Percentiles rank a stretch among this genome's conserved stretches.
These are phyloP conservation scores for Fusarium tricinctum DNA, from an alignment of 2,329 filamentous ascomycete species.

Conservation along the genomic window DNA sequence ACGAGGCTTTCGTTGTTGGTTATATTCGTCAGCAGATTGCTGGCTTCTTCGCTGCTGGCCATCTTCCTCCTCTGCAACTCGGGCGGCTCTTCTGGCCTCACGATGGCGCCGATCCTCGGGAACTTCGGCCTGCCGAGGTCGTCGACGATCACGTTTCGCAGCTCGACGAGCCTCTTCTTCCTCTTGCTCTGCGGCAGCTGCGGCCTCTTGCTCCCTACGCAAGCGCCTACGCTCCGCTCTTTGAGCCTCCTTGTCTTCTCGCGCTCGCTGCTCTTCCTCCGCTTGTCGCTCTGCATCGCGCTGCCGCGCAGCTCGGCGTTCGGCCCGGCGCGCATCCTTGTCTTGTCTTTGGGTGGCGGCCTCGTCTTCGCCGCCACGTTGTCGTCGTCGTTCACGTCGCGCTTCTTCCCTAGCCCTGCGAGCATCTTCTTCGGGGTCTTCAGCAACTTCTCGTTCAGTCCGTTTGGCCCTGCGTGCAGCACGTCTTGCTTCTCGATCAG, in stretches of 20 bases:
- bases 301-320: constrained; percentile 61
- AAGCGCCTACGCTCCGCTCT: constrained; percentile 65
- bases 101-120: constrained; percentile 67
- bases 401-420: constrained; percentile 70
- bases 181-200: constrained; percentile 58
- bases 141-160: constrained; percentile 65
- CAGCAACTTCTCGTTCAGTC: constrained; percentile 62
- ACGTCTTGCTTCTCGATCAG: constrained; percentile 72
- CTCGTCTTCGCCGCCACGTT: constrained; percentile 62
- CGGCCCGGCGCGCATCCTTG: constrained; percentile 69
- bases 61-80: constrained; percentile 56
- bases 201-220: constrained; percentile 64
- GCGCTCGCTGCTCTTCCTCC: constrained; percentile 54
- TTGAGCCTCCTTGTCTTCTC: constrained; percentile 69
- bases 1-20: constrained; percentile 61
- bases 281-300: constrained; percentile 23
- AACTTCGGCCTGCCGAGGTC: constrained; percentile 60
- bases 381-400: constrained; percentile 67
- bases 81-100: constrained; percentile 64
- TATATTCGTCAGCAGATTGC: constrained; percentile 60
- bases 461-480: constrained; percentile 73
- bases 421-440: constrained; percentile 71
- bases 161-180: constrained; percentile 62
- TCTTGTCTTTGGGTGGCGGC: constrained; percentile 60
- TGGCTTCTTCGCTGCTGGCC: constrained; percentile 51